phyloP scores from a whole-genome alignment of 805 yeast genomes.

The Candida dendrica region DNA sequence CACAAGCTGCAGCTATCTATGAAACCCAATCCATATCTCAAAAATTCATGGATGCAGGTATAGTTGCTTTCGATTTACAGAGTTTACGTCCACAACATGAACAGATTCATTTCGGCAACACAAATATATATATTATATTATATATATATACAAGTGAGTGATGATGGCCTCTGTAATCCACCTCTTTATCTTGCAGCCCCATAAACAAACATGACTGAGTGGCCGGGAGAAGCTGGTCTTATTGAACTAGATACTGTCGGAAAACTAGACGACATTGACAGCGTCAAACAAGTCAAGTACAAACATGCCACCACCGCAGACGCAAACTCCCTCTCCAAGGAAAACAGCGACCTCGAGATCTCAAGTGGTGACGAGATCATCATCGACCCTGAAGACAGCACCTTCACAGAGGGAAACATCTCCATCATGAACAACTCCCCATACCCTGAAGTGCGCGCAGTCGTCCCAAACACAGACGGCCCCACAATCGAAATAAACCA shows the following conservation, averaged over 20 bases:
- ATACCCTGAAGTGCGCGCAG: slow-evolving; percentile 56
- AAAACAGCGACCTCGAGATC: neutral
- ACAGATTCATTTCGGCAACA: too few species aligned
- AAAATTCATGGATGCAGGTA: too few species aligned
- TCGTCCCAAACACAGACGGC: slow-evolving; percentile 47
- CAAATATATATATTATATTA: too few species aligned
- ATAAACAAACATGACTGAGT: neutral
- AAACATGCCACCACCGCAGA: too few species aligned
- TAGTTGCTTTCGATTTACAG: too few species aligned
- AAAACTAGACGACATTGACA: neutral
- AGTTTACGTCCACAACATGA: too few species aligned
- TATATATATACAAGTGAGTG: too few species aligned
- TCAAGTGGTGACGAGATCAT: neutral
- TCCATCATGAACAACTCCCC: slow-evolving; percentile 35
- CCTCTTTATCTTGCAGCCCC: too few species aligned
- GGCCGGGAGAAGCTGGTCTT: neutral
- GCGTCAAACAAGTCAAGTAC: neutral
- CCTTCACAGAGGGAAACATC: slow-evolving; percentile 8
- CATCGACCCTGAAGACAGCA: neutral
- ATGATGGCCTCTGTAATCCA: too few species aligned
- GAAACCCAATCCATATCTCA: too few species aligned
- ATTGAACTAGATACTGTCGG: neutral
- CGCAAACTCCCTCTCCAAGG: neutral
- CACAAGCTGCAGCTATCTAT: too few species aligned
- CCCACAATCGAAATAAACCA: slow-evolving; percentile 41